Evolutionary conservation across 352 stramenopile genomes (phyloP).

Genomic region (Phytophthora tentaculata): DNA sequence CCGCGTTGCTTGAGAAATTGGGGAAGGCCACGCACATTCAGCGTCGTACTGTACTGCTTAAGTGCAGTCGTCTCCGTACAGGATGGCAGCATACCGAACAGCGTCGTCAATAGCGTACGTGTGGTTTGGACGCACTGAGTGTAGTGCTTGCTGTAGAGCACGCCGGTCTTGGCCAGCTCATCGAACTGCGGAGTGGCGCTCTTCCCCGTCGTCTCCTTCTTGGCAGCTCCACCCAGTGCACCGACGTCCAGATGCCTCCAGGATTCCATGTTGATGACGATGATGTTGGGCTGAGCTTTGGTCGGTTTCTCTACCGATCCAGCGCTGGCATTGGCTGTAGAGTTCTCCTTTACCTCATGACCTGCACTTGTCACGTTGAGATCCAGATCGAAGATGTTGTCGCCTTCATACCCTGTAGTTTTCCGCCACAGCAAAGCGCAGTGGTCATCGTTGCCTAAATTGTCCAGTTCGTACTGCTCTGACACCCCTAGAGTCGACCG

Average conservation of each 20-base stretch:
- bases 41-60: conserved; percentile 59
- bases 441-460: conserved; percentile 64
- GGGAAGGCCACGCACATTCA: conserved; percentile 59
- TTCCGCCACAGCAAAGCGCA: conserved; percentile 74
- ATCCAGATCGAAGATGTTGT: conserved; percentile 55
- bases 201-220: conserved; percentile 53
- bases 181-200: conserved; percentile 70
- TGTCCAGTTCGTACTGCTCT: conserved; percentile 51
- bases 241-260: conserved; percentile 72
- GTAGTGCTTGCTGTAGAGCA: conserved; percentile 77
- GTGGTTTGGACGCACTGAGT: conserved; percentile 73
- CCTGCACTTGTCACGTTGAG: conserved; percentile 37
- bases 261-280: conserved; percentile 80
- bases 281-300: conserved; percentile 58
- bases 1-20: conserved; percentile 73
- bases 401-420: conserved; percentile 59
- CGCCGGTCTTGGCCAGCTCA: conserved; percentile 51
- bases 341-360: background rate
- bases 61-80: conserved; percentile 72
- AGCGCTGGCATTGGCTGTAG: conserved; percentile 3
- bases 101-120: conserved; percentile 68
- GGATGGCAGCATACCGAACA: conserved; percentile 76
- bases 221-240: conserved; percentile 58
- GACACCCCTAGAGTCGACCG: conserved; percentile 50
- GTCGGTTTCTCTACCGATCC: conserved; percentile 10